Percentiles rank a stretch among this genome's conserved stretches.
Conservation (phyloP, 176 grass and related monocot genomes). For the Chloris gayana region DNA sequence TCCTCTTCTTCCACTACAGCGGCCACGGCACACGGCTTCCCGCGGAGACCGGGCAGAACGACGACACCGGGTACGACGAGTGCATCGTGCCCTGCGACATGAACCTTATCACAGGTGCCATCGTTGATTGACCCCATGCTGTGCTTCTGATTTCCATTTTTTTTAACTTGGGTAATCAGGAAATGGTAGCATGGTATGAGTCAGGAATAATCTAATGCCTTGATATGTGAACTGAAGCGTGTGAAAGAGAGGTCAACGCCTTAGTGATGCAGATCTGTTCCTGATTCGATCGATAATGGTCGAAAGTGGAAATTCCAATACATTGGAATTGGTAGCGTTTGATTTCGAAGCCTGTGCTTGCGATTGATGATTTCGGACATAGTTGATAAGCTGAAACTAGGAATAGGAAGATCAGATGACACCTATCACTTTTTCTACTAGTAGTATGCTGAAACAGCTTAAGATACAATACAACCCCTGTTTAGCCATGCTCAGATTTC, state of each 20-base stretch:
- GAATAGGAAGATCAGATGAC: not conserved
- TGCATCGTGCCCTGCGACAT: slow-evolving; percentile 98
- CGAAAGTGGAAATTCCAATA: not conserved
- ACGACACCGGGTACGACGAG: slow-evolving; percentile 97
- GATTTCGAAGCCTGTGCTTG: not conserved
- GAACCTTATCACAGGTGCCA: slow-evolving; percentile 94
- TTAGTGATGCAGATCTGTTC: slow-evolving; percentile 37
- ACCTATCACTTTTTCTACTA: too few species aligned
- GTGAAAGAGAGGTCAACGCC: slow-evolving; percentile 1
- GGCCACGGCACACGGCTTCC: slow-evolving; percentile 92
- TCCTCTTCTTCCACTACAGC: slow-evolving; percentile 96
- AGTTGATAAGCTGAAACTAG: not conserved
- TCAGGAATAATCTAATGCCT: not conserved
- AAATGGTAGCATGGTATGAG: slow-evolving; percentile 16
- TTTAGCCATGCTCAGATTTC: too few species aligned
- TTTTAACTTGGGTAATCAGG: not conserved
- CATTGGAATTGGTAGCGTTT: not conserved
- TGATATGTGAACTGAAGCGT: slow-evolving; percentile 18
- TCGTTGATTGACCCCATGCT: not conserved
- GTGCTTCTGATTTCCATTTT: not conserved
- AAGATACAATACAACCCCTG: too few species aligned
- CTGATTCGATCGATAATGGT: not conserved
- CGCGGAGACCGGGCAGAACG: slow-evolving; percentile 77
- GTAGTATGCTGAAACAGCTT: too few species aligned
- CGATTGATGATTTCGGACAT: not conserved